Evolutionary conservation across 2,329 filamentous ascomycete species (phyloP).

Genomic region (Colletotrichum magnum): DNA sequence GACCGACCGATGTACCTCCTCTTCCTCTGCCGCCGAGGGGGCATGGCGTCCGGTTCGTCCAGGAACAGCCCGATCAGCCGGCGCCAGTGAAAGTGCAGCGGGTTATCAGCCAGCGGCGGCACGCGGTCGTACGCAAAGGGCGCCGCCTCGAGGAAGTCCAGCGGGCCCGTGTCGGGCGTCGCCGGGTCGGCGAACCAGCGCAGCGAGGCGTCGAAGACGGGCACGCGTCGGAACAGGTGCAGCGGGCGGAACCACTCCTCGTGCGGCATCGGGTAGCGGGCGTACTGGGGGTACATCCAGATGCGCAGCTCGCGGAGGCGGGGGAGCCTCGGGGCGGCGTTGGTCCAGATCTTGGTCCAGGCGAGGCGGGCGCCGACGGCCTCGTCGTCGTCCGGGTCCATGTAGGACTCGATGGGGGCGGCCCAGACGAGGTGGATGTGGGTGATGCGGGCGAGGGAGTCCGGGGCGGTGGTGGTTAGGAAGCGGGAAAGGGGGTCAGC

Average conservation of each 20-base stretch:
- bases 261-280: conserved; percentile 31
- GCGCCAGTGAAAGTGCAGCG: conserved; percentile 30
- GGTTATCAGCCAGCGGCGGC: conserved; percentile 21
- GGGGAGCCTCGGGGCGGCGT: conserved; percentile 6
- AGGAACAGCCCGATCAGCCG: conserved; percentile 11
- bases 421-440: conserved; percentile 22
- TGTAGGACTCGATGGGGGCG: conserved; percentile 31
- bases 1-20: conserved; percentile 13
- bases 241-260: conserved; percentile 33
- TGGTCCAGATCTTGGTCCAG: conserved; percentile 20
- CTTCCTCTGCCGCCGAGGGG: conserved; percentile 18
- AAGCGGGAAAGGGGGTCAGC: conserved; percentile 20
- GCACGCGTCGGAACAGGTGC: conserved; percentile 26
- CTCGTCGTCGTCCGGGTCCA: conserved; percentile 14
- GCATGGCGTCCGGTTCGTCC: conserved; percentile 17
- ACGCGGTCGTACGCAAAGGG: conserved; percentile 28
- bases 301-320: conserved; percentile 21
- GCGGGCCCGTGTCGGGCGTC: conserved; percentile 11
- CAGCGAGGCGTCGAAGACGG: conserved; percentile 6
- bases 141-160: conserved; percentile 28
- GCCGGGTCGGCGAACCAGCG: conserved; percentile 29
- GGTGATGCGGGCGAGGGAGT: conserved; percentile 12
- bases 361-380: conserved; percentile 3
- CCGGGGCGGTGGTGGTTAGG: neutral
- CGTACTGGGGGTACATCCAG: conserved; percentile 31